These are phyloP conservation scores for Microbotryum lychnidis-dioicae DNA, from an alignment of 1,284 basidiomycete genomes.

Conservation along the genomic window DNA sequence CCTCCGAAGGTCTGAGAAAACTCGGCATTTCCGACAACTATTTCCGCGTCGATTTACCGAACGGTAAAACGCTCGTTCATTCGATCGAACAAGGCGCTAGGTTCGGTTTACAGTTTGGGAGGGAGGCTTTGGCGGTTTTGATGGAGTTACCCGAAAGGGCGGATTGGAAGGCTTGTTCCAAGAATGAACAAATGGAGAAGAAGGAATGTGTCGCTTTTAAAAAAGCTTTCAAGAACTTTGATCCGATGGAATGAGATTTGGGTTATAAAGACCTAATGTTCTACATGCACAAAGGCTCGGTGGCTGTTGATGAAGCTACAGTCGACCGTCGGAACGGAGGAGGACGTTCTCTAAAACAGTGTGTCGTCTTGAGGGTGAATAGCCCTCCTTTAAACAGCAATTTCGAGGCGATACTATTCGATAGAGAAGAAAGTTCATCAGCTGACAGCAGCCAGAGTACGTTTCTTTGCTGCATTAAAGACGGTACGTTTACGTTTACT, in stretches of 20 bases:
- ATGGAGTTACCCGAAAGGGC: conserved; percentile 64
- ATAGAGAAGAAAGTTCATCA: not conserved
- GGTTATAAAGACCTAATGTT: too few species aligned
- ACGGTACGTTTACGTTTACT: too few species aligned
- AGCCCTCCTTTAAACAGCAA: not conserved
- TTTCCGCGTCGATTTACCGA: conserved; percentile 81
- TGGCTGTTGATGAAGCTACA: too few species aligned
- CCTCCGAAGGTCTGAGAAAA: conserved; percentile 1
- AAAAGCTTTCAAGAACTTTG: conserved; percentile 64
- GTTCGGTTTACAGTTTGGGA: conserved; percentile 83
- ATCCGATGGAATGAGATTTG: conserved; percentile 38
- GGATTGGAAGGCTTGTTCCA: conserved; percentile 80
- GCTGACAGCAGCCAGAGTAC: not conserved
- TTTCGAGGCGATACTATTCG: too few species aligned
- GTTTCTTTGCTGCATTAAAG: too few species aligned
- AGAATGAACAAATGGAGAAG: conserved; percentile 62
- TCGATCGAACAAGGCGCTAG: conserved; percentile 64
- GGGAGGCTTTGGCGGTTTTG: conserved; percentile 53
- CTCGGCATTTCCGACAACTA: conserved; percentile 21
- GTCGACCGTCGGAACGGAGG: too few species aligned
- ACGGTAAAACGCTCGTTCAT: conserved; percentile 76
- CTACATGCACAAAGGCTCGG: too few species aligned
- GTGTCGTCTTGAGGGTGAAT: too few species aligned
- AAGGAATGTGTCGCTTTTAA: conserved; percentile 74
- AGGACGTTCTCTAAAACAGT: too few species aligned